Evolutionary conservation across 2,329 filamentous ascomycete genomes (phyloP), one percentile per base, ranked within the genome.

Genomic region (Hypoxylon sp.): DNA sequence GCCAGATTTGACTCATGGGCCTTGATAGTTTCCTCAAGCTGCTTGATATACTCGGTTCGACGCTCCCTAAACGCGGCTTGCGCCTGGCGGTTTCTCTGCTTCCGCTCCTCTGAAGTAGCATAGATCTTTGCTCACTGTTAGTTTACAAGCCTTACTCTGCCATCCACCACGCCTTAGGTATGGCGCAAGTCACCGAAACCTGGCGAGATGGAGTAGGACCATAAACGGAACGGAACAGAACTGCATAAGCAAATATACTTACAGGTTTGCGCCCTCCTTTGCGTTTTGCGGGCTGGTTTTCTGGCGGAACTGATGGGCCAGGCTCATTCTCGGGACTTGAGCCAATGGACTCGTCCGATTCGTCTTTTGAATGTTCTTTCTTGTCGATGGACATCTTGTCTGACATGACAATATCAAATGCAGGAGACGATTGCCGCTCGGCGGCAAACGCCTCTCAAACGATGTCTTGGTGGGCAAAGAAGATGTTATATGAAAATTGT

Each of bases 181-280:
- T 48, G 10, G 46, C 35, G n/a, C 53, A 42, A 54, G 17, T 19
- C 11, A 54, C 39, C n/a, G 39, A 47, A n/a, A 46, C 66, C n/a
- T 24, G 39, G 54, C 11, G 42, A 50, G 22, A 59, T 31, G 26
- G 46, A n/a, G 9, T 60, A 42, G 17, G 22, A 44, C 9, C 31
- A 63, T 39, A 53, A 22, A 59, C 71, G 6, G 55, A 22, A 59
- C 71, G 6, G 55, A 22, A 59, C 71, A 33, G 46, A 59, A 69
- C 42, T 44, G 46, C 26, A 62, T 44, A 24, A 9, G 53, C 65
- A 57, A 17, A 52, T 19, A 55, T 46, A 81, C 87, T 81, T 90
- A 98, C 96, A 78, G 96, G 96, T 85, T 98, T 99, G 78, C 96
- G 91, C 69, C 96, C 96, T 78, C 96, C 96, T 85, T 99, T 99